Base-by-base conservation (phyloP, 2,329 filamentous ascomycete species). In the Fusarium nanum region DNA sequence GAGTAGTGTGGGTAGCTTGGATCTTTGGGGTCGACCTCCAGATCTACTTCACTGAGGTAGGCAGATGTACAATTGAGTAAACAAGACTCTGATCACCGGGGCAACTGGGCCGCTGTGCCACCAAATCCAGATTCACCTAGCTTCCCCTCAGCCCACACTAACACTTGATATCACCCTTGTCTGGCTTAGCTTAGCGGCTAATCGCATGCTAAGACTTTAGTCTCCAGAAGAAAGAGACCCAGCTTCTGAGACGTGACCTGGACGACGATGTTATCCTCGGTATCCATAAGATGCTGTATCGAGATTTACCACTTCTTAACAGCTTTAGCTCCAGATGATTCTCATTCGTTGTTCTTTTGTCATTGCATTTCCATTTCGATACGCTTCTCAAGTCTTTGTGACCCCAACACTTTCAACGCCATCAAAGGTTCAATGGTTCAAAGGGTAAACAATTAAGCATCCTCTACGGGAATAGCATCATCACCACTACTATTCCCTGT, bases 231-330 rank as follows among this genome's bases (percentile, higher is more conserved):
- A 30, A 30, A 13, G 34, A 16, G 42, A 25, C 28, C 37, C 66
- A 60, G 60, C 45, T 66, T 72, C 67, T 63, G 64, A 74, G 71
- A 74, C 72, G 63, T 49, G 58, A 34, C 68, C 64, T 56, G 60
- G 60, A 37, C 47, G 41, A 68, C 55, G 48, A 46, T 47, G 45
- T 57, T 48, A 45, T 41, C 62, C 40, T 47, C 40, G 47, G 64
- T 22, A 41, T 23, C 56, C 60, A 11, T 18, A 37, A 37, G 34
- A 37, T 37, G 34, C 34, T n/a, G 34, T 37, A 37, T 37, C 18
- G 34, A n/a, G 18, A 37, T 37, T n/a, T n/a, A n/a, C 34, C 34
- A 37, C 18, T 37, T 37, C 18, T 6, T 6, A n/a, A 37, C 34
- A 37, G 34, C 34, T 37, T n/a, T 37, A n/a, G 16, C 16, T 37